phyloP scores from a whole-genome alignment of 2,329 filamentous ascomycete species.

The Helicocarpus griseus region DNA sequence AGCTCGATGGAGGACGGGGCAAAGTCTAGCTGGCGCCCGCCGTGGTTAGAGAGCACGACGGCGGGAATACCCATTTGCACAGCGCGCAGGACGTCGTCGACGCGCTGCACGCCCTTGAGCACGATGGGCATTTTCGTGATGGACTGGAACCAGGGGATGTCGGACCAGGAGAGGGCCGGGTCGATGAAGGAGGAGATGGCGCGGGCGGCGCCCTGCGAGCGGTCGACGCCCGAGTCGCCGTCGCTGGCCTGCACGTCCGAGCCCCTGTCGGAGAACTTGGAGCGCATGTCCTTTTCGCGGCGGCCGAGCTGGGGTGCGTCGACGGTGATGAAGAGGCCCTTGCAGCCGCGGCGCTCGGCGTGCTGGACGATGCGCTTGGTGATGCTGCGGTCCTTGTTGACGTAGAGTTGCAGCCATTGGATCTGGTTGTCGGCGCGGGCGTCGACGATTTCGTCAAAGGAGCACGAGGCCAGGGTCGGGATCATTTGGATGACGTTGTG shows the following conservation, averaged over 20 bases:
- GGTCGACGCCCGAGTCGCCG: slow-evolving; percentile 62
- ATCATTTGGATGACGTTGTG: slow-evolving; percentile 98
- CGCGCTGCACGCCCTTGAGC: slow-evolving; percentile 90
- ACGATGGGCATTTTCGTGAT: slow-evolving; percentile 94
- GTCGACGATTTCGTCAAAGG: slow-evolving; percentile 94
- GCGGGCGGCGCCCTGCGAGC: slow-evolving; percentile 80
- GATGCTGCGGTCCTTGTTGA: slow-evolving; percentile 90
- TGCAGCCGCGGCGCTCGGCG: slow-evolving; percentile 84
- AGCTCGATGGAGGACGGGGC: slow-evolving; percentile 83
- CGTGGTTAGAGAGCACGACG: slow-evolving; percentile 92
- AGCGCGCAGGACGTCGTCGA: slow-evolving; percentile 89
- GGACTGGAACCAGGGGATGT: slow-evolving; percentile 83
- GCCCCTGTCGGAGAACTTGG: slow-evolving; percentile 77
- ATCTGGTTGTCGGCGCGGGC: slow-evolving; percentile 69
- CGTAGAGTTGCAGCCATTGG: slow-evolving; percentile 95
- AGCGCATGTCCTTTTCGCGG: slow-evolving; percentile 95
- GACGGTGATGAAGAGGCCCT: slow-evolving; percentile 94
- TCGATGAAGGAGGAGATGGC: slow-evolving; percentile 97
- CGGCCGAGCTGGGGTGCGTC: slow-evolving; percentile 92
- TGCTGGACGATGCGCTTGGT: slow-evolving; percentile 85
- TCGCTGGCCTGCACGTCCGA: slow-evolving; percentile 64
- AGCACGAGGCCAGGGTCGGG: slow-evolving; percentile 89
- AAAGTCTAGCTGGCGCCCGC: slow-evolving; percentile 87
- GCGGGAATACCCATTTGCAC: slow-evolving; percentile 73
- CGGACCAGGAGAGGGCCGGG: slow-evolving; percentile 83